Percentiles rank a stretch among this genome's conserved stretches.
phyloP scores from a whole-genome alignment of 177 flowering plant genomes.

The Viscum album region DNA sequence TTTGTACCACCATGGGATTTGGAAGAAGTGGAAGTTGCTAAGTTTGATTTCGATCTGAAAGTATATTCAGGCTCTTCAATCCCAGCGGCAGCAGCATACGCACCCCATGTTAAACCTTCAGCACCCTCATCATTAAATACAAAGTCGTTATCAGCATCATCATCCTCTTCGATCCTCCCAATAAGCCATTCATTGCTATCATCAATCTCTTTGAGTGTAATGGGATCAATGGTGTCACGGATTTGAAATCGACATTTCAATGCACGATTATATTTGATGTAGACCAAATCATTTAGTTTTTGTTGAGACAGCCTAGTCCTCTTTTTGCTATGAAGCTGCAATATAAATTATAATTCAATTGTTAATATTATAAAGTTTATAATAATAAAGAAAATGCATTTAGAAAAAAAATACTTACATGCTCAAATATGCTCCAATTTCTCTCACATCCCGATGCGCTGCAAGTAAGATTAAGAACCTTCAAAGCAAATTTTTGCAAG shows the following conservation, averaged over 20 bases:
- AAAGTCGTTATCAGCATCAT: not conserved
- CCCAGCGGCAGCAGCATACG: not conserved
- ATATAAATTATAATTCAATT: not conserved
- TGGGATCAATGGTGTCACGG: not conserved
- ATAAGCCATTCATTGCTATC: not conserved
- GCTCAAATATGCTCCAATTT: conserved; percentile 1
- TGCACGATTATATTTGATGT: not conserved
- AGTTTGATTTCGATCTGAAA: not conserved
- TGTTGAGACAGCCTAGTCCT: not conserved
- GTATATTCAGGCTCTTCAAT: not conserved
- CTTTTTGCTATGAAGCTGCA: conserved; percentile 5
- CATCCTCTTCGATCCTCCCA: not conserved
- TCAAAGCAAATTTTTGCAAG: not conserved
- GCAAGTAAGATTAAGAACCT: not conserved
- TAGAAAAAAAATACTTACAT: not conserved
- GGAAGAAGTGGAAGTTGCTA: not conserved
- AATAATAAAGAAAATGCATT: not conserved
- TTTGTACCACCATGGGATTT: too few relatives aligned
- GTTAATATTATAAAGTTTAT: too few relatives aligned
- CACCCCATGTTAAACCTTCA: not conserved
- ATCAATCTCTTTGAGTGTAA: not conserved
- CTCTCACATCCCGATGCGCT: conserved; percentile 1
- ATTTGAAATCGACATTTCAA: not conserved
- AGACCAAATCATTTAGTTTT: not conserved
- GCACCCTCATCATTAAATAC: not conserved